Evolutionary conservation across 2,329 filamentous ascomycete species (phyloP).

Genomic region (Calonectria pauciramosa): DNA sequence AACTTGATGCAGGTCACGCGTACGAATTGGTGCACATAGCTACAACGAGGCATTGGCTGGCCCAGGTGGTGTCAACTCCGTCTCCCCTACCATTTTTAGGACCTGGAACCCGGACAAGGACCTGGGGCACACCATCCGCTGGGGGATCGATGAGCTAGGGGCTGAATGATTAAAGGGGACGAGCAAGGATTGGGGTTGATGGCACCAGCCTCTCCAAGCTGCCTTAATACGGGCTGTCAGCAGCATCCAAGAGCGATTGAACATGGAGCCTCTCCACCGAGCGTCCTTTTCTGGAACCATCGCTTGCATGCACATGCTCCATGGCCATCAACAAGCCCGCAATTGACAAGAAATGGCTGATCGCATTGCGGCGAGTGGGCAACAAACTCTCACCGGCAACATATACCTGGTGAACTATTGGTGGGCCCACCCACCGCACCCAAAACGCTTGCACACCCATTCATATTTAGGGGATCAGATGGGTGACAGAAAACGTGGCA

Average conservation of each 20-base stretch:
- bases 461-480: neutral
- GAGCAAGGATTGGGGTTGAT: conserved; percentile 5
- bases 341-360: neutral
- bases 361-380: neutral
- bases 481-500: conserved; percentile 2
- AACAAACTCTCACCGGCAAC: conserved; percentile 7
- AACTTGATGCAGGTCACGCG: conserved; percentile 3
- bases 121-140: conserved; percentile 4
- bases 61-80: neutral
- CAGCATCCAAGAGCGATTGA: neutral
- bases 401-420: conserved; percentile 9
- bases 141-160: conserved; percentile 11
- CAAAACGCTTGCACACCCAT: conserved; percentile 7
- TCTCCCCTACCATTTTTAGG: conserved; percentile 5
- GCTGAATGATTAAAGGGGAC: conserved; percentile 7
- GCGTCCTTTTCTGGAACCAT: neutral
- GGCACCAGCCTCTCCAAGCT: neutral
- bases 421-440: neutral
- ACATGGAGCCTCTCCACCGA: neutral
- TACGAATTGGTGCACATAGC: neutral
- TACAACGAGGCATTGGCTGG: neutral
- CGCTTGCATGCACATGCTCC: neutral
- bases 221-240: neutral
- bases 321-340: neutral
- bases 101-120: neutral